phyloP scores from a whole-genome alignment of 495 filamentous ascomycete genomes.

The Cenococcum geophilum region DNA sequence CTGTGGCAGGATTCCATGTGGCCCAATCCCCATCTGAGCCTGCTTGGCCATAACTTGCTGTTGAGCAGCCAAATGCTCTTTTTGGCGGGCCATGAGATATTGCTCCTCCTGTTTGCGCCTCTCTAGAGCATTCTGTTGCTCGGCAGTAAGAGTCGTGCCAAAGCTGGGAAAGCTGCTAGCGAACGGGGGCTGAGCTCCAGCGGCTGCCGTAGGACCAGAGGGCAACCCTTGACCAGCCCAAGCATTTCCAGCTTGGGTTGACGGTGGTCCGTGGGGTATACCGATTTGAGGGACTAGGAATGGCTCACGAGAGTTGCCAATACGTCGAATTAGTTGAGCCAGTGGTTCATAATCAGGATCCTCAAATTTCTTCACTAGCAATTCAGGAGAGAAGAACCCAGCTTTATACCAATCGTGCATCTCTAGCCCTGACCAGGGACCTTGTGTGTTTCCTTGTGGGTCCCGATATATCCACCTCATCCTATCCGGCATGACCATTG shows the following conservation, averaged over 20 bases:
- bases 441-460: slow-evolving; percentile 83
- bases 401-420: slow-evolving; percentile 99
- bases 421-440: slow-evolving; percentile 90
- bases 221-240: slow-evolving; percentile 38
- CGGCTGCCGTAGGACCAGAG: slow-evolving; percentile 39
- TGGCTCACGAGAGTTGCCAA: slow-evolving; percentile 94
- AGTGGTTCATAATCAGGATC: slow-evolving; percentile 91
- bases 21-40: slow-evolving; percentile 56
- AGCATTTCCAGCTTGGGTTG: slow-evolving; percentile 44
- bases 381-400: slow-evolving; percentile 90
- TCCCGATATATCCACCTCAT: slow-evolving; percentile 99
- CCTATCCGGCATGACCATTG: slow-evolving; percentile 98
- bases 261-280: slow-evolving; percentile 73
- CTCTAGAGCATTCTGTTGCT: slow-evolving; percentile 95
- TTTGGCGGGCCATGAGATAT: slow-evolving; percentile 88
- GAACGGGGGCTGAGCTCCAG: slow-evolving; percentile 82
- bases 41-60: slow-evolving; percentile 75
- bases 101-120: slow-evolving; percentile 97
- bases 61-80: slow-evolving; percentile 76
- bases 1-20: slow-evolving; percentile 46
- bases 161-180: slow-evolving; percentile 92
- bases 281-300: slow-evolving; percentile 97
- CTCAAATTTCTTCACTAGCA: slow-evolving; percentile 89
- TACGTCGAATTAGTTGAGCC: slow-evolving; percentile 90
- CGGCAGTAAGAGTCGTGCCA: slow-evolving; percentile 92